These are phyloP conservation scores for Lasiodiplodia gonubiensis DNA, from an alignment of 2,329 filamentous ascomycete genomes.

Conservation along the genomic window DNA sequence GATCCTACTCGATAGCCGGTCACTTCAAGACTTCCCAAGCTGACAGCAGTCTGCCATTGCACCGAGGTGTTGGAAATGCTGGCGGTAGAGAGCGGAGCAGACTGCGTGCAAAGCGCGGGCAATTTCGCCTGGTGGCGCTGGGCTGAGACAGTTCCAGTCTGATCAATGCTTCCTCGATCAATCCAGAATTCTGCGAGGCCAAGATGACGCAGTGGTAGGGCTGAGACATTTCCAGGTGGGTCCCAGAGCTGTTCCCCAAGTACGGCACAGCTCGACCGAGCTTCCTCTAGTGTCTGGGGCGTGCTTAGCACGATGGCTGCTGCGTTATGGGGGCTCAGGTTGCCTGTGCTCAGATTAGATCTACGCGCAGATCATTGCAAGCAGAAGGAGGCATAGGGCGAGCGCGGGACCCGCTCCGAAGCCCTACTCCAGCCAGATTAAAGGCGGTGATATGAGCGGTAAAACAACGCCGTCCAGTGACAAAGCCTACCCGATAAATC, in stretches of 20 bases:
- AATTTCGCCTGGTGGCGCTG: conserved; percentile 29
- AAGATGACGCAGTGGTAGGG: conserved; percentile 27
- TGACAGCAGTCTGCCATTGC: conserved; percentile 32
- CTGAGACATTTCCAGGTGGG: conserved; percentile 12
- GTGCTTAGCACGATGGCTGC: conserved; percentile 29
- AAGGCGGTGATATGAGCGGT: background rate
- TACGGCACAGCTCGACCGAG: conserved; percentile 27
- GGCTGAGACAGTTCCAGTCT: conserved; percentile 13
- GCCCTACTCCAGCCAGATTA: background rate
- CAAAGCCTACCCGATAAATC: conserved; percentile 31
- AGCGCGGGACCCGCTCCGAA: background rate
- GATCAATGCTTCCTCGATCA: conserved; percentile 9
- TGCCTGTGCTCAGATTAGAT: conserved; percentile 29
- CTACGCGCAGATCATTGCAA: conserved; percentile 10
- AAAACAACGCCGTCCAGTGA: background rate
- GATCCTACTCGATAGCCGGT: conserved; percentile 31
- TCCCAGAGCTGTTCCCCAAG: conserved; percentile 31
- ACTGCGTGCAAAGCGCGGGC: conserved; percentile 35
- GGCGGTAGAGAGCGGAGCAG: conserved; percentile 32
- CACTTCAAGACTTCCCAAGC: conserved; percentile 31
- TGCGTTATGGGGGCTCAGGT: conserved; percentile 19
- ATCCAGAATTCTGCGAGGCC: conserved; percentile 30
- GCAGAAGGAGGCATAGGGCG: conserved; percentile 6
- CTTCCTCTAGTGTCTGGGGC: conserved; percentile 28
- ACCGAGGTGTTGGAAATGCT: conserved; percentile 31